Conservation (phyloP, 176 grass and related monocot species). For the Lolium perenne region DNA sequence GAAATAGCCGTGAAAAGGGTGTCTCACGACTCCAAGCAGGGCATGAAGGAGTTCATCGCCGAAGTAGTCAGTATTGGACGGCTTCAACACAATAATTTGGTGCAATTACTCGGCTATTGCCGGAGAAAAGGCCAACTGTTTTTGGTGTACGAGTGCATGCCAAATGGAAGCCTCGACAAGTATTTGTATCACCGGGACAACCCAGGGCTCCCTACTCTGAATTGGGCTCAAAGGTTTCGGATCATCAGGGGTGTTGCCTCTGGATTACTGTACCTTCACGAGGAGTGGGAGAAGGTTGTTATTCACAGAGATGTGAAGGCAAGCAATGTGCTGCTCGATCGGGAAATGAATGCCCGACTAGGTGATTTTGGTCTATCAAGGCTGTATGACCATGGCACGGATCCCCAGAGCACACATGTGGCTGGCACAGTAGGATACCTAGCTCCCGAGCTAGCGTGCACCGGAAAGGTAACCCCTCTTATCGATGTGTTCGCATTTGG, state of each 20-base stretch:
- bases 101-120: constrained; percentile 37
- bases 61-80: constrained; percentile 27
- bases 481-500: constrained; percentile 37
- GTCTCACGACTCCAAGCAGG: constrained; percentile 23
- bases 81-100: constrained; percentile 33
- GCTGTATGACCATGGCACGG: constrained; percentile 28
- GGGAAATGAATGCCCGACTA: not conserved
- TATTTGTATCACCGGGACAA: not conserved
- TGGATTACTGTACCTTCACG: constrained; percentile 31
- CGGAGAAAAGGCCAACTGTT: constrained; percentile 33
- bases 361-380: constrained; percentile 41
- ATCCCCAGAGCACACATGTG: not conserved
- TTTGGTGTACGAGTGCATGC: constrained; percentile 44
- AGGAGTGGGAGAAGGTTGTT: constrained; percentile 40
- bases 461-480: not conserved
- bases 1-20: constrained; percentile 37
- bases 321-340: constrained; percentile 35
- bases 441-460: constrained; percentile 20
- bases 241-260: constrained; percentile 7
- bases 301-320: constrained; percentile 35
- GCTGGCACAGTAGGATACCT: constrained; percentile 37
- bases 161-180: constrained; percentile 40
- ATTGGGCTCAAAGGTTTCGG: not conserved
- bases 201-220: too few species aligned
- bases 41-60: constrained; percentile 25